Base-by-base conservation (phyloP, 192 early-diverging fungal species). In the Podila epigama region DNA sequence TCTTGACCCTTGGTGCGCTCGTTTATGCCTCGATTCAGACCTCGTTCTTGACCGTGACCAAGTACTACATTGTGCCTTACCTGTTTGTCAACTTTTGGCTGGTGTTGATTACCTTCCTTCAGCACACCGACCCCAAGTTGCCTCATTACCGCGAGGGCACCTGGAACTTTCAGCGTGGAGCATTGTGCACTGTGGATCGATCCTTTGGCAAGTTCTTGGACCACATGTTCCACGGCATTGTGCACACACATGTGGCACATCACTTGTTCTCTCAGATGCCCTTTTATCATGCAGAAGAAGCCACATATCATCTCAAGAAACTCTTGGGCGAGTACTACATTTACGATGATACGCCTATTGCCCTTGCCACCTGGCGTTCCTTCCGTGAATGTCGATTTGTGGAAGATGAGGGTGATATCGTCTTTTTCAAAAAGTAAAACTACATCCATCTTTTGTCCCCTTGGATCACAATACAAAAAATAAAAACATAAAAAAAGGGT, bases 181-280 rank as follows among this genome's bases (percentile, higher is more conserved):
- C 96, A 5, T 83, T 96, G 50, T 90, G 88, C 73, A 82, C 94
- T 42, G 89, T 98, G 27, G 97, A 98, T 78, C 93, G 96, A 48
- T 91, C 92, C 63, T 97, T 88, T 68, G 96, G 97, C 44, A 83
- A 82, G 79, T 77, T 96, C 73, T 85, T 98, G 68, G 92, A 98
- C 78, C 73, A 87, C 67, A 92, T 93, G 80, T 82, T 91, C 72
- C 90, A 91, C 70, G 85, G 88, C 66, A 96, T 95, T 70, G 83
- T 90, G 37, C 94, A 96, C 70, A 95, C 94, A 4, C 95, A 98
- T 71, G 95, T 98, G 22, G 95, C 92, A 9, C 97, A 98, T 79
- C 97, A 98, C 73, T 79, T 96, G 64, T 98, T 97, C 86, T 93
- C 93, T 11, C 93, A 89, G n/a, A 98, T 98, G 95, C 97, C 97